Conservation (phyloP, 2,329 filamentous ascomycete genomes). For the Calycina herbarum region DNA sequence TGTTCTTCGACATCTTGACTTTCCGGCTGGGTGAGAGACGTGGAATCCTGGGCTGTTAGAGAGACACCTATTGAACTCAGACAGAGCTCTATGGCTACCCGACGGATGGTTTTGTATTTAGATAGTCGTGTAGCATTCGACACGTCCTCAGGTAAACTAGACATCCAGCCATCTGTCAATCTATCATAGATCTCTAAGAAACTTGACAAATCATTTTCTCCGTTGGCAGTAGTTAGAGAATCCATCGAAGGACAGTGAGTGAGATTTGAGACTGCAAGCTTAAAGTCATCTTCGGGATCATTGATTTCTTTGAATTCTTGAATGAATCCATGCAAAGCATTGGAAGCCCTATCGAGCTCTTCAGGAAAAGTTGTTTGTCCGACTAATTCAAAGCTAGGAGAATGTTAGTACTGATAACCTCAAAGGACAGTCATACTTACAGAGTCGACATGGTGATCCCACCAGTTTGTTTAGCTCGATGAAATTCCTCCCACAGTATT, state of each 20-base stretch:
- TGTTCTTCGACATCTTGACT: not conserved
- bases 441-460: slow-evolving; percentile 23
- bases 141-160: slow-evolving; percentile 30
- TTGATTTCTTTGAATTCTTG: slow-evolving; percentile 22
- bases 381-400: slow-evolving; percentile 29
- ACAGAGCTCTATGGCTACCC: slow-evolving; percentile 34
- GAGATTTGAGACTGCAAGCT: slow-evolving; percentile 28
- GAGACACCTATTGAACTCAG: slow-evolving; percentile 35
- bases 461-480: slow-evolving; percentile 18
- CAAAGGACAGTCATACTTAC: slow-evolving; percentile 15
- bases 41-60: slow-evolving; percentile 19
- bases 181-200: slow-evolving; percentile 35
- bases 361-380: slow-evolving; percentile 22
- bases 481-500: slow-evolving; percentile 16
- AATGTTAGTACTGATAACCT: slow-evolving; percentile 13
- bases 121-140: slow-evolving; percentile 29
- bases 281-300: slow-evolving; percentile 16
- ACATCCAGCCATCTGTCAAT: slow-evolving; percentile 35
- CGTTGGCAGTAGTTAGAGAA: slow-evolving; percentile 12
- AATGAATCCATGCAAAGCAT: slow-evolving; percentile 23
- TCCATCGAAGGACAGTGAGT: slow-evolving; percentile 19
- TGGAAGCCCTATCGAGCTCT: slow-evolving; percentile 31
- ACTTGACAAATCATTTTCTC: slow-evolving; percentile 14
- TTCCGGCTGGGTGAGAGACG: not conserved
- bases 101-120: slow-evolving; percentile 34